These are phyloP conservation scores for Lolium rigidum DNA, from an alignment of 176 grass and related monocot genomes.

Conservation along the genomic window DNA sequence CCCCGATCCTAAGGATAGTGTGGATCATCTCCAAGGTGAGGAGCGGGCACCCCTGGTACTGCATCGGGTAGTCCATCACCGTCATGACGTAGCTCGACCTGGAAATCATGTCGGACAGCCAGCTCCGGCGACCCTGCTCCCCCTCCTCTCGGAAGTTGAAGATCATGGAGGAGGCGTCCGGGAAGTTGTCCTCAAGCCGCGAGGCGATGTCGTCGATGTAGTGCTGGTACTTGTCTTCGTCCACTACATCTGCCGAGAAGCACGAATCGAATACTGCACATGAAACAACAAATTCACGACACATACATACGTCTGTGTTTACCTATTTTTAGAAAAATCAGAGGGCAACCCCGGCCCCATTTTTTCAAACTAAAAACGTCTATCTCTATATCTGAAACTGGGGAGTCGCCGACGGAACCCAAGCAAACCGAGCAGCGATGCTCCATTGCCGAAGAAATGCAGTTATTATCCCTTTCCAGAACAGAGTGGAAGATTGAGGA, in stretches of 20 bases:
- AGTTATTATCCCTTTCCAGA: not conserved
- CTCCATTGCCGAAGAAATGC: too few species aligned
- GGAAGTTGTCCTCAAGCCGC: constrained; percentile 66
- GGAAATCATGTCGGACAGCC: constrained; percentile 64
- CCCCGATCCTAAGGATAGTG: constrained; percentile 66
- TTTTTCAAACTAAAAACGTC: too few species aligned
- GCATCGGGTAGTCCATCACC: constrained; percentile 74
- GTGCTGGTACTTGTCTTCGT: constrained; percentile 64
- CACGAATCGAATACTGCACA: constrained; percentile 88
- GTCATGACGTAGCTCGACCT: not conserved
- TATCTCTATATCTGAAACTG: too few species aligned
- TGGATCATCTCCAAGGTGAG: constrained; percentile 84
- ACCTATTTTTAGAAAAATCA: too few species aligned
- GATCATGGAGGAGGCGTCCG: constrained; percentile 91
- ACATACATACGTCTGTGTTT: not conserved
- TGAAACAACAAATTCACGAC: constrained; percentile 1
- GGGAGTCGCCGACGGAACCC: too few species aligned
- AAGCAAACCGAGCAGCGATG: too few species aligned
- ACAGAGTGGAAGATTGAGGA: not conserved
- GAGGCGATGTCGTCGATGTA: constrained; percentile 72
- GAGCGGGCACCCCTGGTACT: constrained; percentile 81
- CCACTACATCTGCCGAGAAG: constrained; percentile 75
- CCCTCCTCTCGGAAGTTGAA: constrained; percentile 70
- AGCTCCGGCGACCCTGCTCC: constrained; percentile 63
- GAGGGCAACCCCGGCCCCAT: too few species aligned